Evolutionary conservation across 352 stramenopile species (phyloP).

Genomic region (Phytophthora brassicae): DNA sequence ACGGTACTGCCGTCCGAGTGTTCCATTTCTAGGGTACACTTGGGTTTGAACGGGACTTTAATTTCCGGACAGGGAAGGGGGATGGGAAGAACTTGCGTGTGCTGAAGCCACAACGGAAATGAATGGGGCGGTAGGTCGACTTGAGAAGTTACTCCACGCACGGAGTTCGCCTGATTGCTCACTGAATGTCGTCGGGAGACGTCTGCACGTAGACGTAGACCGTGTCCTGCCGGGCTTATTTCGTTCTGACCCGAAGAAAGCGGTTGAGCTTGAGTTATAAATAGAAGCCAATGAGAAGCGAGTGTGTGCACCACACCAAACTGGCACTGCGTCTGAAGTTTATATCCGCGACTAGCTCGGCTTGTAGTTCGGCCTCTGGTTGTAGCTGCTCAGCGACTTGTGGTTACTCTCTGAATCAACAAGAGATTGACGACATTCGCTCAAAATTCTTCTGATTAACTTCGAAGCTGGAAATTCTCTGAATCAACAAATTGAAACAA

Average conservation of each 20-base stretch:
- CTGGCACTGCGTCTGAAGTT: neutral
- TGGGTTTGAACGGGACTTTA: neutral
- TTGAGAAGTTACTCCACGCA: neutral
- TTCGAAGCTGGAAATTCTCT: too few relatives aligned
- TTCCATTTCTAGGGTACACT: slow-evolving; percentile 21
- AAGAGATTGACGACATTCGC: too few relatives aligned
- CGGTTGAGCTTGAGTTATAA: slow-evolving; percentile 16
- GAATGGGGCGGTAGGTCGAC: neutral
- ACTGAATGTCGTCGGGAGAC: neutral
- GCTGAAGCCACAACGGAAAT: neutral
- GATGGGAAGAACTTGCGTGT: neutral
- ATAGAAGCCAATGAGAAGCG: slow-evolving; percentile 6
- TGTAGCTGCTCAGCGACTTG: too few relatives aligned
- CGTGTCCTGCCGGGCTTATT: slow-evolving; percentile 17
- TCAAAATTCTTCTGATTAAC: too few relatives aligned
- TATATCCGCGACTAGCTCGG: too few relatives aligned
- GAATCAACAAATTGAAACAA: too few relatives aligned
- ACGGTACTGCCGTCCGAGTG: slow-evolving; percentile 37
- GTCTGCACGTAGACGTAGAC: slow-evolving; percentile 2
- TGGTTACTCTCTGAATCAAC: too few relatives aligned
- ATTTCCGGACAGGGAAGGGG: neutral
- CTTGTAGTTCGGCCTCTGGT: too few relatives aligned
- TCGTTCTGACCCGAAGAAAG: slow-evolving; percentile 26
- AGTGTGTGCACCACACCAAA: slow-evolving; percentile 20
- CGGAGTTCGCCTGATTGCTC: neutral